phyloP scores from a whole-genome alignment of 2,329 filamentous ascomycete genomes.

The Cercospora sp. region DNA sequence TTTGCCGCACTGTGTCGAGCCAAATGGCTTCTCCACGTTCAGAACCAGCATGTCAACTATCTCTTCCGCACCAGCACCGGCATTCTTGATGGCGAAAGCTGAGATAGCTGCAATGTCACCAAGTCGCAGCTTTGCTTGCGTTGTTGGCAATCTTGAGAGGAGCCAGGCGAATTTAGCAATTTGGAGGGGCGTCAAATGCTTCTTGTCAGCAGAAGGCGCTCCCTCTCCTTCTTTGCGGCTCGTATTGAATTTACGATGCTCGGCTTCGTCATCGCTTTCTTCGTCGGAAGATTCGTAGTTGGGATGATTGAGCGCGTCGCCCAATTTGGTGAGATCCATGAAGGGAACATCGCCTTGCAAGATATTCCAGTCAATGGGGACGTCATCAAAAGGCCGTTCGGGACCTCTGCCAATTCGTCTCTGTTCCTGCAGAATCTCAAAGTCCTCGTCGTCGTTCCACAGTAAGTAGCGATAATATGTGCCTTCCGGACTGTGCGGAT shows the following conservation, averaged over 20 bases:
- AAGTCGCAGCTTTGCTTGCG: constrained; percentile 71
- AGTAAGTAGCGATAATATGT: constrained; percentile 92
- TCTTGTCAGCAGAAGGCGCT: constrained; percentile 45
- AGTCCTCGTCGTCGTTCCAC: constrained; percentile 59
- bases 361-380: constrained; percentile 72
- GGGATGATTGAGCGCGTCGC: constrained; percentile 78
- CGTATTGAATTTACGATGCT: constrained; percentile 46
- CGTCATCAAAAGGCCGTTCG: constrained; percentile 65
- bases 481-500: constrained; percentile 74
- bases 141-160: constrained; percentile 77
- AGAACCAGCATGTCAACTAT: constrained; percentile 84
- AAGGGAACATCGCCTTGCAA: constrained; percentile 74
- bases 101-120: constrained; percentile 86
- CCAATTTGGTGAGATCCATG: constrained; percentile 59
- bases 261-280: constrained; percentile 65
- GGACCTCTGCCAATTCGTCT: constrained; percentile 42
- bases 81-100: constrained; percentile 84
- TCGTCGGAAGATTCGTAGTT: constrained; percentile 88
- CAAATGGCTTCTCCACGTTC: constrained; percentile 77
- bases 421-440: constrained; percentile 45
- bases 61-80: constrained; percentile 81
- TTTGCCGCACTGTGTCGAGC: constrained; percentile 67
- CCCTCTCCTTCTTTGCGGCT: constrained; percentile 44
- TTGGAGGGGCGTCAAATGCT: constrained; percentile 75
- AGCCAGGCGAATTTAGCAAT: constrained; percentile 83